These are phyloP conservation scores for Morella rubra DNA, from an alignment of 306 rosid species.

Conservation along the genomic window DNA sequence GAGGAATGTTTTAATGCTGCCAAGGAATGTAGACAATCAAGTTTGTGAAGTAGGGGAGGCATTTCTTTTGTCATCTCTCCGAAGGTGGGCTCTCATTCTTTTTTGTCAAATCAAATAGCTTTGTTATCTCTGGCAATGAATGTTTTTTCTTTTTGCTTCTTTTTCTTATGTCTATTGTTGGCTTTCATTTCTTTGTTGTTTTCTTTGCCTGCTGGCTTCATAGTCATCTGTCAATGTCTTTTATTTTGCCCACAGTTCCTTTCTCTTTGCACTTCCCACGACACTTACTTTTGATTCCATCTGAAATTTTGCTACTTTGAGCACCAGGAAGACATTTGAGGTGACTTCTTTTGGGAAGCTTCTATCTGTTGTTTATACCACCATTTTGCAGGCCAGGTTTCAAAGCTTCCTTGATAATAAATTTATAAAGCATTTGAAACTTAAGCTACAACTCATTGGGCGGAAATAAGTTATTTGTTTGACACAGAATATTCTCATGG, in stretches of 20 bases:
- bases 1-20: conserved; percentile 56
- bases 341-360: background rate
- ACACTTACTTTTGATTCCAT: background rate
- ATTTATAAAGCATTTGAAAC: conserved; percentile 3
- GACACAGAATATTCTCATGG: background rate
- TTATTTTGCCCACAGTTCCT: background rate
- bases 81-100: conserved; percentile 56
- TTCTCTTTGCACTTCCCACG: too few species aligned
- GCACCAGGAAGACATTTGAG: background rate
- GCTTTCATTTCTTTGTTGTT: background rate
- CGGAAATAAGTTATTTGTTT: background rate
- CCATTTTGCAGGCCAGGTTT: background rate
- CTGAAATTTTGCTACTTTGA: background rate
- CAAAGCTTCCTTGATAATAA: background rate
- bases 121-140: background rate
- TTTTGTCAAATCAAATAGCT: background rate
- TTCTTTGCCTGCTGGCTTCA: background rate
- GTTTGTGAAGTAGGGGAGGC: conserved; percentile 89
- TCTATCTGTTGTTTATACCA: background rate
- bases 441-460: background rate
- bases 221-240: background rate
- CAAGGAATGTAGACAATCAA: conserved; percentile 76
- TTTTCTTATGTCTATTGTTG: background rate
- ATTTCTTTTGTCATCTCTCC: conserved; percentile 75
- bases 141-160: background rate